Percentiles rank a stretch among this genome's conserved stretches.
Evolutionary conservation across 805 yeast genomes (phyloP).

Genomic region (Suhomyces canberraensis): DNA sequence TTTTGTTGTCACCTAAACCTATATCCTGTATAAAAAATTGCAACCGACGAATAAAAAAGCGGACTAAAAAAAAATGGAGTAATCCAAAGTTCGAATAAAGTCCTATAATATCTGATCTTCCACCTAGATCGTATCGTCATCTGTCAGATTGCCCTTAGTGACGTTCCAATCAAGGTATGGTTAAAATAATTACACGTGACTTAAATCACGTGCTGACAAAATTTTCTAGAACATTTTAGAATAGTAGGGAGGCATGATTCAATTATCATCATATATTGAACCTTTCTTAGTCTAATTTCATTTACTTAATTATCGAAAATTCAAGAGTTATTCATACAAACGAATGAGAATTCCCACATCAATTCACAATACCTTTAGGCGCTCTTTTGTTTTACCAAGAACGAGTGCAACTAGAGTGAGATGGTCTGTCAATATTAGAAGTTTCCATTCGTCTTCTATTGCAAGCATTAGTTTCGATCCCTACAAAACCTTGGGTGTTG

Average conservation of each 20-base stretch:
- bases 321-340: too few species aligned
- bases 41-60: too few species aligned
- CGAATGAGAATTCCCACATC: slow-evolving; percentile 5
- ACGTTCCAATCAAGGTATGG: too few species aligned
- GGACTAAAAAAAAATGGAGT: too few species aligned
- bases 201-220: slow-evolving; percentile 5
- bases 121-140: too few species aligned
- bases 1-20: too few species aligned
- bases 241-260: neutral
- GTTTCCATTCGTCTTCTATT: slow-evolving; percentile 44
- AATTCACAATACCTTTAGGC: neutral
- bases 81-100: too few species aligned
- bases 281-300: neutral
- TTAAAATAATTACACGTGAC: neutral
- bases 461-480: slow-evolving; percentile 61
- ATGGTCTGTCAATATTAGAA: slow-evolving; percentile 2
- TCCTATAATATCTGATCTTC: too few species aligned
- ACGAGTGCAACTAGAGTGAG: neutral
- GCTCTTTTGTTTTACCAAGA: slow-evolving; percentile 2
- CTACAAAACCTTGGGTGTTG: slow-evolving; percentile 77
- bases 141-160: too few species aligned
- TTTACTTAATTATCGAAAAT: neutral
- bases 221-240: slow-evolving; percentile 8
- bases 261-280: neutral
- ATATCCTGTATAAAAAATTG: too few species aligned